Evolutionary conservation across 2,329 filamentous ascomycete genomes (phyloP).

Genomic region (Aspergillus udagawae): DNA sequence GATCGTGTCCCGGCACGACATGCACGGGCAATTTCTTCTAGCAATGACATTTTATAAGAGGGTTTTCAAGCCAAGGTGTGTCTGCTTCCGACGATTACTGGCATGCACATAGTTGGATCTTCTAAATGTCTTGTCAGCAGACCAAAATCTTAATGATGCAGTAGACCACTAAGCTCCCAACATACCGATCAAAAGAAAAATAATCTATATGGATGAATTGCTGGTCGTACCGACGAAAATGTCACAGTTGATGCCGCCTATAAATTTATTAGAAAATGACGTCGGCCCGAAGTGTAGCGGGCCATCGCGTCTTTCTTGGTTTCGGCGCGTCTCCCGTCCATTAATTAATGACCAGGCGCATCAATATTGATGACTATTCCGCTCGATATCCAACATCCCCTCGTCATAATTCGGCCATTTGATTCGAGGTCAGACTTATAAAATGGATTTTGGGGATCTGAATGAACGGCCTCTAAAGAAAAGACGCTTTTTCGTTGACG

Average conservation of each 20-base stretch:
- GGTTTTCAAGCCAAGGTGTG: neutral
- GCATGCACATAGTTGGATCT: neutral
- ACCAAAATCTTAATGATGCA: neutral
- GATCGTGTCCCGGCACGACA: conserved; percentile 16
- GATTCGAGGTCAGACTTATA: neutral
- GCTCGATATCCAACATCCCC: neutral
- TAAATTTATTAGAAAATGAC: conserved; percentile 18
- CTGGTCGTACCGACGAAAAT: neutral
- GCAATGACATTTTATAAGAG: conserved; percentile 14
- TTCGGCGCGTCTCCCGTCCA: conserved; percentile 25
- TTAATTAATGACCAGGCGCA: conserved; percentile 2
- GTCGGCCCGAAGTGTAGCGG: conserved; percentile 22
- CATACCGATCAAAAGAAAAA: neutral
- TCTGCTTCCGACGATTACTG: neutral
- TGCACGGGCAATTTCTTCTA: conserved; percentile 18
- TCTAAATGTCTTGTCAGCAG: neutral
- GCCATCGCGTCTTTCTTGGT: neutral
- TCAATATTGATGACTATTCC: neutral
- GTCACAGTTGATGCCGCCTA: neutral
- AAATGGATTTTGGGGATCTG: conserved; percentile 39
- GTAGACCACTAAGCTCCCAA: neutral
- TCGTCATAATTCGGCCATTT: neutral
- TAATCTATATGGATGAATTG: conserved; percentile 4
- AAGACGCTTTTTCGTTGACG: conserved; percentile 59
- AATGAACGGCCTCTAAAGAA: conserved; percentile 58